These are phyloP conservation scores for Excoecaria agallocha DNA, from an alignment of 345 rosid genomes.

Conservation along the genomic window DNA sequence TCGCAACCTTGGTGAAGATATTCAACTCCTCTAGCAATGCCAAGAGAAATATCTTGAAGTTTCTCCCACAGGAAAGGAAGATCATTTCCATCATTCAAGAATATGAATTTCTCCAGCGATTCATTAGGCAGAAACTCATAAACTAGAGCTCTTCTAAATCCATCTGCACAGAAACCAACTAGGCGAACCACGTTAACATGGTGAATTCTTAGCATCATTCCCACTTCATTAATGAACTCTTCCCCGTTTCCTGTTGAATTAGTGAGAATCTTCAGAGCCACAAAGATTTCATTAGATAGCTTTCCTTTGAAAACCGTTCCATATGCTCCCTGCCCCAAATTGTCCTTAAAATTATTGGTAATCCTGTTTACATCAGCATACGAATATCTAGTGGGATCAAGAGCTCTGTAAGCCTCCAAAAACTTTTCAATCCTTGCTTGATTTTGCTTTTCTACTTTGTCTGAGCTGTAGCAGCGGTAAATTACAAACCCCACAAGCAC, in stretches of 20 bases:
- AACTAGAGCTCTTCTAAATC: slow-evolving; percentile 27
- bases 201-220: slow-evolving; percentile 27
- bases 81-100: neutral
- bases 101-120: slow-evolving; percentile 21
- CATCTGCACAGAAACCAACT: slow-evolving; percentile 28
- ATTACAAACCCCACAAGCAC: too few relatives aligned
- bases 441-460: too few relatives aligned
- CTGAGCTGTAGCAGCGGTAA: too few relatives aligned
- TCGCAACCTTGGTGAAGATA: slow-evolving; percentile 31
- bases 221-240: slow-evolving; percentile 30
- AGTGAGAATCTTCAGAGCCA: slow-evolving; percentile 27
- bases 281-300: slow-evolving; percentile 23
- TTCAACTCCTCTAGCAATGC: slow-evolving; percentile 25
- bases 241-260: slow-evolving; percentile 21
- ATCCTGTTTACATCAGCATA: slow-evolving; percentile 26
- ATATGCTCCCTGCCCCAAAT: slow-evolving; percentile 28
- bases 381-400: too few relatives aligned
- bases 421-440: too few relatives aligned
- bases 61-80: slow-evolving; percentile 15
- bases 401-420: too few relatives aligned
- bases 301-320: slow-evolving; percentile 28
- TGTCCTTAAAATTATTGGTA: slow-evolving; percentile 14
- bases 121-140: slow-evolving; percentile 20
- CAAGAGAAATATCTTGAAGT: slow-evolving; percentile 24
- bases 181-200: slow-evolving; percentile 27